A percentile compares a stretch with the other conserved stretches of the same genome.
These are phyloP conservation scores for Ustanciosporium gigantosporum DNA, from an alignment of 1,284 basidiomycete genomes.

Conservation along the genomic window DNA sequence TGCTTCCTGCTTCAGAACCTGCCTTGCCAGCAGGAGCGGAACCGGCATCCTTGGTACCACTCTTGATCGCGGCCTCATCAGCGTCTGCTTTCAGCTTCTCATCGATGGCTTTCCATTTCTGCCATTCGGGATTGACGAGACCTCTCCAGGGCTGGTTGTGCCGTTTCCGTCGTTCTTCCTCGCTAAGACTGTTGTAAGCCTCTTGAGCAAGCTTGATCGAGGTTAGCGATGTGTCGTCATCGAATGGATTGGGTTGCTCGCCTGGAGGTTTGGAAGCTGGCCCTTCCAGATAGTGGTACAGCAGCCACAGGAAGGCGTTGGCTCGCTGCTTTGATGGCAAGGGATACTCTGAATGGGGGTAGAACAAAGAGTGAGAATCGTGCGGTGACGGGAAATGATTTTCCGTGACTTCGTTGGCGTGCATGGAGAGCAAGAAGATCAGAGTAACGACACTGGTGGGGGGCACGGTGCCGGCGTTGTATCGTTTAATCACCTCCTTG, in stretches of 20 bases:
- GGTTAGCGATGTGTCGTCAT: constrained; percentile 38
- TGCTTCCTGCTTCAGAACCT: too few species aligned
- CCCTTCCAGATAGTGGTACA: constrained; percentile 58
- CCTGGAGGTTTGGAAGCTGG: constrained; percentile 45
- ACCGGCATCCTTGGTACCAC: not conserved
- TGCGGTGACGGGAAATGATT: constrained; percentile 51
- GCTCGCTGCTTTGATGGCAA: constrained; percentile 49
- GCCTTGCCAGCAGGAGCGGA: not conserved
- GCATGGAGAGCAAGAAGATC: constrained; percentile 52
- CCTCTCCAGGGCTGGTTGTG: constrained; percentile 45
- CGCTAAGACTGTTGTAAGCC: constrained; percentile 33
- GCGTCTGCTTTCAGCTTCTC: constrained; percentile 12
- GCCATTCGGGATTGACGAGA: constrained; percentile 44
- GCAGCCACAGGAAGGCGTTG: constrained; percentile 54
- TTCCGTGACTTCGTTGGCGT: constrained; percentile 44
- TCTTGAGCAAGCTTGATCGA: constrained; percentile 24
- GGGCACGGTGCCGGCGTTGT: constrained; percentile 30
- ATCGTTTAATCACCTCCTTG: constrained; percentile 47
- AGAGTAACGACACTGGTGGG: constrained; percentile 55
- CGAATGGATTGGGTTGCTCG: constrained; percentile 50
- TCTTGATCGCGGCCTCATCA: constrained; percentile 1
- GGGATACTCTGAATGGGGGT: constrained; percentile 48
- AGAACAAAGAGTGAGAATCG: constrained; percentile 56
- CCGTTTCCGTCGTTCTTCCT: constrained; percentile 34
- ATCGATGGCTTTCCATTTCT: constrained; percentile 37